These are phyloP conservation scores for Flagelloscypha sp. DNA, from an alignment of 768 basidiomycete species.

Conservation along the genomic window DNA sequence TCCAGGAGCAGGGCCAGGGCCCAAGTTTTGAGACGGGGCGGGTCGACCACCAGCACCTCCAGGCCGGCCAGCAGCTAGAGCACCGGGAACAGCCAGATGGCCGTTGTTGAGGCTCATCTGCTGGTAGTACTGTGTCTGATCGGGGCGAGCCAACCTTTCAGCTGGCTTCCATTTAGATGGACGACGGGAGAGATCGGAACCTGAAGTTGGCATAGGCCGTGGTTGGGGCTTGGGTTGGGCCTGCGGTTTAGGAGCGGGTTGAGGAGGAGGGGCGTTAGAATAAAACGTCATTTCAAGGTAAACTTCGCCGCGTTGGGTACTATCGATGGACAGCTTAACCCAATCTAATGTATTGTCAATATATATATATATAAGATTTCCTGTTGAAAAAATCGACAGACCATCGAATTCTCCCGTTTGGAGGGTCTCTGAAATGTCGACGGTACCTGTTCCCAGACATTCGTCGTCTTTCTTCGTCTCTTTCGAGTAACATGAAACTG, in stretches of 20 bases:
- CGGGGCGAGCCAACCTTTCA: slow-evolving; percentile 43
- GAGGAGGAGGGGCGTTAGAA: slow-evolving; percentile 58
- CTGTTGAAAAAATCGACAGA: slow-evolving; percentile 27
- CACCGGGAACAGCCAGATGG: neutral
- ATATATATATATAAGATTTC: slow-evolving; percentile 14
- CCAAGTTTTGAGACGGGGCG: slow-evolving; percentile 25
- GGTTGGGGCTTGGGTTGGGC: slow-evolving; percentile 19
- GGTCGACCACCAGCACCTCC: too few relatives aligned
- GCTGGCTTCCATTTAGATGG: slow-evolving; percentile 46
- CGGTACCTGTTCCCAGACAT: slow-evolving; percentile 60
- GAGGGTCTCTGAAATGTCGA: slow-evolving; percentile 74
- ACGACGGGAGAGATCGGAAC: slow-evolving; percentile 30
- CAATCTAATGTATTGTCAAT: slow-evolving; percentile 45
- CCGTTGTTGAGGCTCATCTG: neutral
- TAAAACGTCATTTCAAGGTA: slow-evolving; percentile 95
- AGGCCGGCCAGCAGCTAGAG: too few relatives aligned
- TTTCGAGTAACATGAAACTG: slow-evolving; percentile 73
- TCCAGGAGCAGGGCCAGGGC: slow-evolving; percentile 12
- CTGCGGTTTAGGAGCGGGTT: slow-evolving; percentile 19
- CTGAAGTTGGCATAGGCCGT: slow-evolving; percentile 14
- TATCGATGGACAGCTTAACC: slow-evolving; percentile 51
- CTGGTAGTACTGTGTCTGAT: slow-evolving; percentile 8
- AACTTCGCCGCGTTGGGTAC: slow-evolving; percentile 70
- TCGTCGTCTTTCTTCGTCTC: slow-evolving; percentile 67
- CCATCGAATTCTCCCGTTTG: slow-evolving; percentile 89